Conservation (phyloP, 2,329 filamentous ascomycete genomes). For the Paracoccidioides brasiliensis region DNA sequence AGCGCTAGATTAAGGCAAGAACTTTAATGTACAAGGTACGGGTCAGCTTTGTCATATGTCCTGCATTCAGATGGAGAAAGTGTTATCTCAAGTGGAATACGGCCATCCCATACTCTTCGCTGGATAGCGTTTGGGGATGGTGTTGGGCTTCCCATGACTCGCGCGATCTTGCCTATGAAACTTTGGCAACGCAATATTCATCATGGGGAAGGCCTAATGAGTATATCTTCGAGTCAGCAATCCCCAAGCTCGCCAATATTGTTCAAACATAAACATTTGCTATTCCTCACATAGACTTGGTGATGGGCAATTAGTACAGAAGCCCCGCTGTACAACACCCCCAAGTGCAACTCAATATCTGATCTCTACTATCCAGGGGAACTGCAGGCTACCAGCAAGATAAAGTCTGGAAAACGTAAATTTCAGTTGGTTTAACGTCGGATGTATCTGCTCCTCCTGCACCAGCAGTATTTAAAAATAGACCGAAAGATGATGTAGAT, state of each 20-base stretch:
- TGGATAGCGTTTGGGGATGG: slow-evolving; percentile 23
- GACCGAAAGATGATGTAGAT: too few relatives aligned
- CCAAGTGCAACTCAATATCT: background rate
- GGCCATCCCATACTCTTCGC: slow-evolving; percentile 45
- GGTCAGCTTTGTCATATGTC: slow-evolving; percentile 45
- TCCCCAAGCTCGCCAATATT: background rate
- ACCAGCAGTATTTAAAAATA: background rate
- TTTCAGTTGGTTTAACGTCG: background rate
- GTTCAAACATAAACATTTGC: background rate
- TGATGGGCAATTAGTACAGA: background rate
- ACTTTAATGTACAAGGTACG: slow-evolving; percentile 40
- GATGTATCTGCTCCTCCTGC: background rate
- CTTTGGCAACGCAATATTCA: background rate
- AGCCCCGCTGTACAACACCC: too few relatives aligned
- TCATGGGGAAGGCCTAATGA: background rate
- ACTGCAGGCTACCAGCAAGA: background rate
- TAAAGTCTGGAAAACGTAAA: background rate
- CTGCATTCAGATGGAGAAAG: slow-evolving; percentile 48
- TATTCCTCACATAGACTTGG: background rate
- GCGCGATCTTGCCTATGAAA: background rate
- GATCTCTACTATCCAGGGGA: background rate
- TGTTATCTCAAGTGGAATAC: slow-evolving; percentile 46
- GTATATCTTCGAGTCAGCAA: background rate
- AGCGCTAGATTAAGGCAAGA: background rate
- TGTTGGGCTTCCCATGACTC: slow-evolving; percentile 9